phyloP scores from a whole-genome alignment of 768 basidiomycete species.

The Lactarius quietus region DNA sequence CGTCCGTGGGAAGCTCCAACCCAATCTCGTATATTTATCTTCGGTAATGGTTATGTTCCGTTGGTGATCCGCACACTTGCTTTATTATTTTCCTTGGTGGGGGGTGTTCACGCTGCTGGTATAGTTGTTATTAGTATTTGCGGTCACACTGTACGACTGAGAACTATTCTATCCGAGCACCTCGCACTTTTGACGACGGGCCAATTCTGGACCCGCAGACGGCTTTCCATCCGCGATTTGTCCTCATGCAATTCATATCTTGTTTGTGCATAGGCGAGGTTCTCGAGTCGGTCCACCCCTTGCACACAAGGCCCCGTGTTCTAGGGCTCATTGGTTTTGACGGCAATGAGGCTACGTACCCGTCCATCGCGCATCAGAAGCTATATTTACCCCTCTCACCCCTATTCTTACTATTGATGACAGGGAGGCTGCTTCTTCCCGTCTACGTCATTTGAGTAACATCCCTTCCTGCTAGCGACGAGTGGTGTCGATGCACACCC shows the following conservation, averaged over 20 bases:
- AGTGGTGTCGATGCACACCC: background rate
- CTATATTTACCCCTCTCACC: background rate
- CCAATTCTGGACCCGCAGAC: conserved; percentile 3
- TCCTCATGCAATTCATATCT: conserved; percentile 1
- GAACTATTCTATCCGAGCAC: conserved; percentile 7
- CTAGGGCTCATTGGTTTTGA: conserved; percentile 5
- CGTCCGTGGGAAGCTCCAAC: background rate
- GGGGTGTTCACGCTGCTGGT: background rate
- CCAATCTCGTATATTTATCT: background rate
- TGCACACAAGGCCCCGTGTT: conserved; percentile 8
- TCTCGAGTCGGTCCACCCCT: background rate
- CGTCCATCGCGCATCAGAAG: background rate
- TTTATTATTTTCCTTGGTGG: background rate
- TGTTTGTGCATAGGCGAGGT: conserved; percentile 1
- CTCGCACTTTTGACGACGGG: conserved; percentile 8
- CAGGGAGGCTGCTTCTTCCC: conserved; percentile 1
- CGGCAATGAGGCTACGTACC: conserved; percentile 17
- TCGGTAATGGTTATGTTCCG: background rate
- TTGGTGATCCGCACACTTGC: conserved; percentile 2
- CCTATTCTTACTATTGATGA: background rate
- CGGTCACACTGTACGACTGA: background rate
- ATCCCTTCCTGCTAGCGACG: background rate
- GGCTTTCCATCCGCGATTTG: conserved; percentile 12
- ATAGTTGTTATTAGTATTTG: background rate
- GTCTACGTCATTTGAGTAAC: conserved; percentile 13